phyloP scores from a whole-genome alignment of 768 basidiomycete species.

The Lyophyllum decastes region DNA sequence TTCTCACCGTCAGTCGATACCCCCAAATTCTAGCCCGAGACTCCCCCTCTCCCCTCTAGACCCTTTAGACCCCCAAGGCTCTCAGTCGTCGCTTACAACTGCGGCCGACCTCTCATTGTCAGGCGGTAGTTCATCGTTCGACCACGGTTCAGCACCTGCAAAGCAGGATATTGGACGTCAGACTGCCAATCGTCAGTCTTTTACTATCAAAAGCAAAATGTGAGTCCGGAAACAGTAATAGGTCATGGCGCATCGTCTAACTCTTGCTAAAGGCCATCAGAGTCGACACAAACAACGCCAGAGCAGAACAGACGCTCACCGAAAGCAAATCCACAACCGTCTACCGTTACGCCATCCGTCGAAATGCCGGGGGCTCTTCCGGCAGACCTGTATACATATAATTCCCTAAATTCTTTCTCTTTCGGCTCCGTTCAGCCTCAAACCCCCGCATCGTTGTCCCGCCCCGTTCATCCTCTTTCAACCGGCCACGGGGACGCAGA shows the following conservation, averaged over 20 bases:
- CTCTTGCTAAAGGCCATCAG: slow-evolving; percentile 12
- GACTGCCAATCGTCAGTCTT: slow-evolving; percentile 2
- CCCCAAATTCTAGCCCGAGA: slow-evolving; percentile 12
- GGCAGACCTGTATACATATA: slow-evolving; percentile 39
- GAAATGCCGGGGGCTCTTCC: slow-evolving; percentile 11
- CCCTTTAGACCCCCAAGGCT: slow-evolving; percentile 9
- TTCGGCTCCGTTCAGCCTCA: slow-evolving; percentile 44
- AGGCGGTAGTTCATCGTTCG: slow-evolving; percentile 2
- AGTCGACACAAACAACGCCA: slow-evolving; percentile 9
- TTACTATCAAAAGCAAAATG: slow-evolving; percentile 3
- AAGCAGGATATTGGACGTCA: slow-evolving; percentile 7
- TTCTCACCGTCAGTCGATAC: slow-evolving; percentile 15
- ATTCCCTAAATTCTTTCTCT: slow-evolving; percentile 46
- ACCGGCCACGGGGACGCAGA: slow-evolving; percentile 32
- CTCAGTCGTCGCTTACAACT: slow-evolving; percentile 13
- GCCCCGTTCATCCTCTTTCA: slow-evolving; percentile 38
- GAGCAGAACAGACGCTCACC: slow-evolving; percentile 9
- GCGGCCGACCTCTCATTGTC: slow-evolving; percentile 9
- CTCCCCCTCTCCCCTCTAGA: slow-evolving; percentile 16
- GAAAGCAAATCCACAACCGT: not conserved
- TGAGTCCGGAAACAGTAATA: not conserved
- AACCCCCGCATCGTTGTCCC: slow-evolving; percentile 28
- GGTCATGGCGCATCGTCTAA: not conserved
- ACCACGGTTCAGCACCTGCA: slow-evolving; percentile 5
- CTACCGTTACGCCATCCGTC: slow-evolving; percentile 2